Base-by-base conservation (phyloP, 148 eudicot species). In the Cornus suecica region DNA sequence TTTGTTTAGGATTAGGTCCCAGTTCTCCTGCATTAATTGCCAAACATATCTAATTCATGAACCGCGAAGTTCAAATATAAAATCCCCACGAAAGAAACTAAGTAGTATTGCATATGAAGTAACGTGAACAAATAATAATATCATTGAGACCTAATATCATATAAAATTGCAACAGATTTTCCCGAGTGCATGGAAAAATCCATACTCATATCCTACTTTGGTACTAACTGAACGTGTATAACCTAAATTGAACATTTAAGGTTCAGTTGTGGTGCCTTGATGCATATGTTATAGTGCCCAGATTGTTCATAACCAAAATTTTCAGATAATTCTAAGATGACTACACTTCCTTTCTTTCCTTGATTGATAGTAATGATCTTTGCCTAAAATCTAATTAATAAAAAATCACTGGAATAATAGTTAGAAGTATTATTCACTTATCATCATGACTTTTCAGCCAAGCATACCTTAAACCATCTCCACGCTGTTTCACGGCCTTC, bases 401-500 rank as follows among this genome's bases (percentile, higher is more conserved):
- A 52, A 24, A 74, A 65, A 31, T 48, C 6, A 48, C 63, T 25
- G 6, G 20, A 41, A 48, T 13, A 13, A 58, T 6, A 58, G 24
- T n/a, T 10, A 45, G 7, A 6, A 73, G 22, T 23, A 14, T 13
- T 20, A 8, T 54, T 51, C 29, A 31, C 15, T 61, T 15, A 6
- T 24, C 24, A 63, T 26, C 75, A 32, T 72, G 68, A 41, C 63
- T n/a, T 51, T 24, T 10, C 26, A 62, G 28, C 66, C n/a, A 20
- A 3, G 20, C 78, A 37, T 75, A 82, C 81, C 68, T 82, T 82
- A 24, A 82, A 74, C 81, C 84, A 82, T 60, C 13, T 69, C 81
- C 84, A 82, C 16, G 81, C 81, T 34, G 81, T 65, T 74, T 82
- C 76, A 7, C 81, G 79, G 69, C 76, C 84, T 74, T 82, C 78